Base-by-base conservation (phyloP, 2,329 filamentous ascomycete genomes). In the Atkinsonella hypoxylon region DNA sequence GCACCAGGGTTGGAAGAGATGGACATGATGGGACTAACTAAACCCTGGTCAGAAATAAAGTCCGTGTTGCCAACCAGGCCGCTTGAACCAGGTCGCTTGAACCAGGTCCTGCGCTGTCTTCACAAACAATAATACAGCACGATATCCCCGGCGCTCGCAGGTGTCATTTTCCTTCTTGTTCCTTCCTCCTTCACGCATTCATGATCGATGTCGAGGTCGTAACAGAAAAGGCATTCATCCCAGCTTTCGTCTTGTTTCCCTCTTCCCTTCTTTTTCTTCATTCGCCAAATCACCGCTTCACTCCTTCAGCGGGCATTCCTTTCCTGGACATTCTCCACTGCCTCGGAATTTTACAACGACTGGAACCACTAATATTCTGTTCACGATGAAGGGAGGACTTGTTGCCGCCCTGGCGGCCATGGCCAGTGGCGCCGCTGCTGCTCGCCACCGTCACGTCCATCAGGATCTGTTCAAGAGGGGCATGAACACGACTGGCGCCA, bases 291-390 rank as follows among this genome's bases (percentile, higher is more conserved):
- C 59, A 83, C 83, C 83, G 83, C 83, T 87, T 87, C 85, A 88
- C 82, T 88, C 87, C 69, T 89, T 90, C 73, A 89, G 86, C 86
- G 85, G 86, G 79, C 83, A 82, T 74, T 87, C 82, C 71, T 85
- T 64, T 56, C 50, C 51, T 54, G 45, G 47, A 38, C n/a, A 34
- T 12, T 53, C 17, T 48, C 34, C 34, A 50, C 49, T 26, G 49
- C 64, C 64, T 36, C n/a, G 17, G 31, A 47, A 20, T 22, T 18
- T n/a, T 9, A 2, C 20, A 43, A 17, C 13, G 20, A 32, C 15
- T 17, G 11, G 11, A 36, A 15, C 36, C 11, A 20, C 30, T 10
- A 59, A 60, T 66, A 57, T 59, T 59, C 56, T 60, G 52, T 60
- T 65, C 72, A 85, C 64, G 41, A 93, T 93, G 87, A 93, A 87